A percentile compares a stretch with the other conserved stretches of the same genome.
Evolutionary conservation across 176 grass and related monocot genomes (phyloP).

Genomic region (Chloris gayana): DNA sequence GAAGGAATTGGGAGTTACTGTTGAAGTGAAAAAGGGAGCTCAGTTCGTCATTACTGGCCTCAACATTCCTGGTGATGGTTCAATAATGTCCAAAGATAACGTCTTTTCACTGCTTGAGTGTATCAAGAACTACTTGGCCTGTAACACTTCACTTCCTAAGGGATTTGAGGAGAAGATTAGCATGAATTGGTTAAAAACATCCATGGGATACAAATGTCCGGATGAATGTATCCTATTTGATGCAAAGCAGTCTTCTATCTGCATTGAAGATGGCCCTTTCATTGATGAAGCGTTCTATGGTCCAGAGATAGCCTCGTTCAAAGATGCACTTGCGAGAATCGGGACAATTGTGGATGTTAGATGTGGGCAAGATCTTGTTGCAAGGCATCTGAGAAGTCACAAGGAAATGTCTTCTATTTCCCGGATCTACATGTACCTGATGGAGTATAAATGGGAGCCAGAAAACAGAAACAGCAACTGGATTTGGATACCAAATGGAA

Average conservation of each 20-base stretch:
- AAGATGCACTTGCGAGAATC: slow-evolving; percentile 43
- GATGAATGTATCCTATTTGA: slow-evolving; percentile 63
- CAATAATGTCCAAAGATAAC: slow-evolving; percentile 24
- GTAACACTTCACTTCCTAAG: not conserved
- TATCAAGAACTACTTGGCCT: slow-evolving; percentile 28
- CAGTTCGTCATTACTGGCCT: slow-evolving; percentile 51
- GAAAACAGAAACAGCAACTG: slow-evolving; percentile 28
- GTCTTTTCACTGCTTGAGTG: slow-evolving; percentile 53
- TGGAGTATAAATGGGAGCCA: slow-evolving; percentile 45
- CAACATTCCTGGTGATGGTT: slow-evolving; percentile 52
- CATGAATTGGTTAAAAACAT: slow-evolving; percentile 65
- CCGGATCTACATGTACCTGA: slow-evolving; percentile 62
- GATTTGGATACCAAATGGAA: slow-evolving; percentile 65
- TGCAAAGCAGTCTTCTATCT: slow-evolving; percentile 34
- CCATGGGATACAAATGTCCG: slow-evolving; percentile 52
- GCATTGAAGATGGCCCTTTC: slow-evolving; percentile 60
- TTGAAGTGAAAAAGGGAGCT: slow-evolving; percentile 35
- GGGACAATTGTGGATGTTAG: slow-evolving; percentile 51
- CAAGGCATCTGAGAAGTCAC: slow-evolving; percentile 47
- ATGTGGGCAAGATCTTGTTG: slow-evolving; percentile 35
- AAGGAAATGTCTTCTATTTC: slow-evolving; percentile 48
- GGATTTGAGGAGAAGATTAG: slow-evolving; percentile 43
- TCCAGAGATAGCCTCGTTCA: slow-evolving; percentile 40
- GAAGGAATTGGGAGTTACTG: slow-evolving; percentile 46
- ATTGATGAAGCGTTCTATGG: slow-evolving; percentile 76